Percentiles rank a stretch among this genome's conserved stretches.
These are phyloP conservation scores for Hypericum perforatum DNA, from an alignment of 345 rosid species.

Conservation along the genomic window DNA sequence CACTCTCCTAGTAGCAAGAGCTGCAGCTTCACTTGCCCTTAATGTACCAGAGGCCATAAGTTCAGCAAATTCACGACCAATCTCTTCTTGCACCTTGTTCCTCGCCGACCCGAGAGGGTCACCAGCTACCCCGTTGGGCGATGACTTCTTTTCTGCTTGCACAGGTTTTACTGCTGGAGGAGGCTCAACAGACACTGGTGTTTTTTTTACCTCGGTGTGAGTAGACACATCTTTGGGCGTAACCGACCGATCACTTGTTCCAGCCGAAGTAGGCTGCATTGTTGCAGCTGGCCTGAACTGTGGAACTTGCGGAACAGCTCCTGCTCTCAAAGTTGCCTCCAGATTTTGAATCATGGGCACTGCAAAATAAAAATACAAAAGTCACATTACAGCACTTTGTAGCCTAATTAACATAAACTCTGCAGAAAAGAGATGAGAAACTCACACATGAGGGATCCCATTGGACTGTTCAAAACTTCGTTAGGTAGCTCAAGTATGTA, in stretches of 20 bases:
- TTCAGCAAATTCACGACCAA: conserved; percentile 52
- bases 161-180: conserved; percentile 30
- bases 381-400: too few relatives aligned
- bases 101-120: conserved; percentile 74
- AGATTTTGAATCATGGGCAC: conserved; percentile 96
- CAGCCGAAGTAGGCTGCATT: conserved; percentile 19
- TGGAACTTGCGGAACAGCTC: conserved; percentile 84
- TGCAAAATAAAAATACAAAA: conserved; percentile 16
- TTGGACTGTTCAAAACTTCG: conserved; percentile 85
- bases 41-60: conserved; percentile 81
- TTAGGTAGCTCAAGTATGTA: conserved; percentile 81
- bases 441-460: conserved; percentile 86
- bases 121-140: conserved; percentile 10
- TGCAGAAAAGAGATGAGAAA: background rate
- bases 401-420: too few relatives aligned
- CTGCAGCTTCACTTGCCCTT: conserved; percentile 87
- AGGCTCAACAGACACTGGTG: conserved; percentile 5
- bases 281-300: conserved; percentile 50
- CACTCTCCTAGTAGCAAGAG: conserved; percentile 72
- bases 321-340: conserved; percentile 63
- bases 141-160: conserved; percentile 16
- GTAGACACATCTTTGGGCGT: conserved; percentile 8
- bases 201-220: conserved; percentile 16
- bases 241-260: conserved; percentile 1
- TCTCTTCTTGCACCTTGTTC: conserved; percentile 84